A percentile compares a stretch with the other conserved stretches of the same genome.
Evolutionary conservation across 2,329 filamentous ascomycete species (phyloP).

Genomic region (Aureobasidium pullulans): DNA sequence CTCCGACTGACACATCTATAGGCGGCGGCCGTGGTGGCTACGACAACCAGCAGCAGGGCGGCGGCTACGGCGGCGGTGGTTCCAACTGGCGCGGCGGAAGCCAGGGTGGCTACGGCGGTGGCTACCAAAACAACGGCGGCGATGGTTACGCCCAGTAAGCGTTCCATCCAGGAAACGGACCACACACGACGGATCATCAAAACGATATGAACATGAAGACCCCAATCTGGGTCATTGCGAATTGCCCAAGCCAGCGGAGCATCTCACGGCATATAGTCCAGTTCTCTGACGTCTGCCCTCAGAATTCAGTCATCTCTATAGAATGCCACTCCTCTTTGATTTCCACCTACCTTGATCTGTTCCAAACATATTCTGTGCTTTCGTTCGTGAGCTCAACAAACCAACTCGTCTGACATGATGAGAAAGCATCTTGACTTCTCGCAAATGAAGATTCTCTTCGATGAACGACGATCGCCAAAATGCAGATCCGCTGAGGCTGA

Average conservation of each 20-base stretch:
- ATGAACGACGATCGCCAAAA: too few species aligned
- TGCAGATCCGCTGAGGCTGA: too few species aligned
- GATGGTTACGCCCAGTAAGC: slow-evolving; percentile 12
- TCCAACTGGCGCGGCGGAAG: slow-evolving; percentile 20
- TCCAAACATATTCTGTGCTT: too few species aligned
- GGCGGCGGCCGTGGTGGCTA: slow-evolving; percentile 23
- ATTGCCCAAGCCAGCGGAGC: slow-evolving; percentile 11
- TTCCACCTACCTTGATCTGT: not conserved
- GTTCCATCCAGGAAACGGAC: not conserved
- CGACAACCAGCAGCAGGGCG: slow-evolving; percentile 4
- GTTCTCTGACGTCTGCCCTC: slow-evolving; percentile 6
- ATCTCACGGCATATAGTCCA: slow-evolving; percentile 4
- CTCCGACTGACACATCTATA: not conserved
- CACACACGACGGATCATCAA: slow-evolving; percentile 9
- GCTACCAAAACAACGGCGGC: slow-evolving; percentile 9
- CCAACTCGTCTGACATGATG: too few species aligned
- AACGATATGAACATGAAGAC: slow-evolving; percentile 7
- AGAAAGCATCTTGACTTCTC: too few species aligned
- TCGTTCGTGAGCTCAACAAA: too few species aligned
- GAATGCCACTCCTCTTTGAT: slow-evolving; percentile 12
- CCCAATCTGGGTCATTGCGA: slow-evolving; percentile 1
- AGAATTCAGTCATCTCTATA: slow-evolving; percentile 11
- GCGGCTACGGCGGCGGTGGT: slow-evolving; percentile 16
- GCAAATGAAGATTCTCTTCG: too few species aligned
- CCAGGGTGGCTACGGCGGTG: slow-evolving; percentile 21